These are phyloP conservation scores for Eucalyptus pumila DNA, from an alignment of 345 rosid genomes.

Conservation along the genomic window DNA sequence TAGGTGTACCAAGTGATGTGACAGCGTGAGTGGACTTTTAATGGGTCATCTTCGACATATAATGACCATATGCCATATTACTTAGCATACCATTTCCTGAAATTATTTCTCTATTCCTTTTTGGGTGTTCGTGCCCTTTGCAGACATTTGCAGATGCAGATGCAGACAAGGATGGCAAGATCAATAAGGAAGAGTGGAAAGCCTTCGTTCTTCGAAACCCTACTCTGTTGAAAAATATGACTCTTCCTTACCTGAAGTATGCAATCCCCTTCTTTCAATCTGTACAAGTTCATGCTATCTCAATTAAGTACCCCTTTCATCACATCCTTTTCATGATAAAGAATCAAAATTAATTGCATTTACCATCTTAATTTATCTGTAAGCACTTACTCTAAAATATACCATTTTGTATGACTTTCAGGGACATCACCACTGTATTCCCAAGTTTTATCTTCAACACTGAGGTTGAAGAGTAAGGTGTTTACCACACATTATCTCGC, in stretches of 20 bases:
- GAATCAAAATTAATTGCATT: background rate
- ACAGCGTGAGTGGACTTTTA: background rate
- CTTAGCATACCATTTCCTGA: background rate
- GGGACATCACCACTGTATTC: constrained; percentile 56
- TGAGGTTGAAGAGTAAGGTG: constrained; percentile 28
- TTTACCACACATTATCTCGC: background rate
- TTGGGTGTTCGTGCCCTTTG: background rate
- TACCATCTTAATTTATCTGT: background rate
- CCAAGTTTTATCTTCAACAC: constrained; percentile 62
- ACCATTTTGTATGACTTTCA: background rate
- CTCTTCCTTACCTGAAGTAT: constrained; percentile 69
- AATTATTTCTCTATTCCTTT: background rate
- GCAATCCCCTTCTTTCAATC: background rate
- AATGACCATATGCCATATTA: background rate
- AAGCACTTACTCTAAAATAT: background rate
- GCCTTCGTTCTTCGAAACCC: constrained; percentile 43
- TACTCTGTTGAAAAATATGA: constrained; percentile 55
- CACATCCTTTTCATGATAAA: background rate
- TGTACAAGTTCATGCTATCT: background rate
- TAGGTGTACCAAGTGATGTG: background rate
- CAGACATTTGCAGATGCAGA: constrained; percentile 79
- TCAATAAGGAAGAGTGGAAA: constrained; percentile 62
- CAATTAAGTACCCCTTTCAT: background rate
- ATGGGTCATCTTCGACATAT: background rate
- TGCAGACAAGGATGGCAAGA: constrained; percentile 51